These are phyloP conservation scores for Candida patagonica DNA, from an alignment of 805 yeast species.

Conservation along the genomic window DNA sequence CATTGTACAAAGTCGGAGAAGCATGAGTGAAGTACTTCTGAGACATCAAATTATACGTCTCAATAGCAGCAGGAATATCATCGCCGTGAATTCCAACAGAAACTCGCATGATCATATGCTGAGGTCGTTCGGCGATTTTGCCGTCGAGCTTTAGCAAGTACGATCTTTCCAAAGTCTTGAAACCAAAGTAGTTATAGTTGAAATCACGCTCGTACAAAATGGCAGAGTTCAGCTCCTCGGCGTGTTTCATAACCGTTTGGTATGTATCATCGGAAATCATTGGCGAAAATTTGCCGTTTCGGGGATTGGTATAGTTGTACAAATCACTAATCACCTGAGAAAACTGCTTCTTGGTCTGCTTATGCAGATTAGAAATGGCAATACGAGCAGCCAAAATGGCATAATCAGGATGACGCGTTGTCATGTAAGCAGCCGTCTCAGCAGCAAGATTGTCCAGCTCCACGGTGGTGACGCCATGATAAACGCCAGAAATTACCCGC, in stretches of 20 bases:
- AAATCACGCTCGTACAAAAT: constrained; percentile 64
- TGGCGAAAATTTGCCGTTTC: constrained; percentile 49
- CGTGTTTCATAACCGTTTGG: constrained; percentile 46
- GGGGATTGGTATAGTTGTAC: constrained; percentile 63
- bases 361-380: constrained; percentile 80
- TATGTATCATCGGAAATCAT: constrained; percentile 55
- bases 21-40: constrained; percentile 79
- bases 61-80: constrained; percentile 50
- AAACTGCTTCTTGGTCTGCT: constrained; percentile 73
- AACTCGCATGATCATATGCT: constrained; percentile 77
- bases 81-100: constrained; percentile 77
- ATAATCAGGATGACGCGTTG: constrained; percentile 92
- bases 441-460: constrained; percentile 65
- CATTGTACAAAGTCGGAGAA: constrained; percentile 86
- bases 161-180: constrained; percentile 73
- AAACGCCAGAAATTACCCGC: constrained; percentile 81
- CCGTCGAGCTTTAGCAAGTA: constrained; percentile 56
- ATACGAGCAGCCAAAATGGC: constrained; percentile 78
- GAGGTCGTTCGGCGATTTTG: constrained; percentile 72
- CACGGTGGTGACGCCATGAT: constrained; percentile 84
- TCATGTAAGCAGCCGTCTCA: constrained; percentile 92
- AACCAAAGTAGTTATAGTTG: constrained; percentile 71
- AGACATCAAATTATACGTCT: constrained; percentile 81
- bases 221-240: constrained; percentile 53
- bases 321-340: constrained; percentile 60